Evolutionary conservation across 306 rosid species (phyloP).

Genomic region (Datisca glomerata): DNA sequence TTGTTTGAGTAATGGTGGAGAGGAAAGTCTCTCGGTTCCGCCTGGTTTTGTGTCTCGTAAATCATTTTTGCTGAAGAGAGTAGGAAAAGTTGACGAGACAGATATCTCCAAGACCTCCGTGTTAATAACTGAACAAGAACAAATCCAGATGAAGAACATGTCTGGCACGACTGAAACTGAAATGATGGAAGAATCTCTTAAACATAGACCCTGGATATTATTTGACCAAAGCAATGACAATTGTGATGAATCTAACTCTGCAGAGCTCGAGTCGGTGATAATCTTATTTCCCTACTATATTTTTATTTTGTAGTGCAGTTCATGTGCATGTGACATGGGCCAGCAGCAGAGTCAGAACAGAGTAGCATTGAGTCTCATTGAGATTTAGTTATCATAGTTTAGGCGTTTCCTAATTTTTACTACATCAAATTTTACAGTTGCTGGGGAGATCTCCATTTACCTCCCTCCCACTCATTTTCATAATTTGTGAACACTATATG

Average conservation of each 20-base stretch:
- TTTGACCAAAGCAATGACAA: constrained; percentile 21
- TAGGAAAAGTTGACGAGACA: constrained; percentile 21
- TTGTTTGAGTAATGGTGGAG: constrained; percentile 8
- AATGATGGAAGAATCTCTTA: constrained; percentile 14
- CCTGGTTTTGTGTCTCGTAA: constrained; percentile 62
- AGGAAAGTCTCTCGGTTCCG: constrained; percentile 30
- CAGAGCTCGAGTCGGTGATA: constrained; percentile 34
- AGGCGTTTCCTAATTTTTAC: too few species aligned
- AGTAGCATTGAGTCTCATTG: too few species aligned
- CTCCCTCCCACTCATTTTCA: too few species aligned
- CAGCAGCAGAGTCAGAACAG: not conserved
- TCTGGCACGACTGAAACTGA: constrained; percentile 16
- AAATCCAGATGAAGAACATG: constrained; percentile 11
- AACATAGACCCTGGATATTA: constrained; percentile 49
- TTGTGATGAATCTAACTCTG: constrained; percentile 23
- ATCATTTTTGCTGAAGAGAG: constrained; percentile 45
- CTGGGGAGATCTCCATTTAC: too few species aligned
- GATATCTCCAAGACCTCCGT: constrained; percentile 12
- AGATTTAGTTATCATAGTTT: too few species aligned
- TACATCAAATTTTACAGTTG: too few species aligned
- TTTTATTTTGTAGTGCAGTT: not conserved
- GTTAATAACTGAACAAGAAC: constrained; percentile 19
- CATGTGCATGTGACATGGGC: not conserved
- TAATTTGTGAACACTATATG: too few species aligned
- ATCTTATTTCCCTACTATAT: constrained; percentile 1